Evolutionary conservation across 345 rosid species (phyloP).

Genomic region (Brassica cretica): DNA sequence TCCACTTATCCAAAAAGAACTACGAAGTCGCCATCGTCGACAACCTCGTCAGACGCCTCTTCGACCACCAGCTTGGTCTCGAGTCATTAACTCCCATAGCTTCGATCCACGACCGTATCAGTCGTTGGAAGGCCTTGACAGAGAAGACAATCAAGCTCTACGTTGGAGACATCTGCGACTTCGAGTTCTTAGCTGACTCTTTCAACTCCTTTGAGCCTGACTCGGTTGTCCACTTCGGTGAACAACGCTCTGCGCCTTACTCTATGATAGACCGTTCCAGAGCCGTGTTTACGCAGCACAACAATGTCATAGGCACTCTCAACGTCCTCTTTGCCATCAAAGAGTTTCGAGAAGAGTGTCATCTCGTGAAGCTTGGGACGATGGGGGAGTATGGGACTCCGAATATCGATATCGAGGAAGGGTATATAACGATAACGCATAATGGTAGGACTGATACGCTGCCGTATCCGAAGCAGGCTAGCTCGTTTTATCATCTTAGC

Average conservation of each 20-base stretch:
- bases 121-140: constrained; percentile 83
- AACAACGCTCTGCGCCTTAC: constrained; percentile 95
- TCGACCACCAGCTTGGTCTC: constrained; percentile 92
- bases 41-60: constrained; percentile 80
- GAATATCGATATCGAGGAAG: constrained; percentile 98
- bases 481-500: constrained; percentile 98
- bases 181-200: constrained; percentile 80
- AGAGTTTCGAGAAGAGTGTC: constrained; percentile 85
- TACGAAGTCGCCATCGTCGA: constrained; percentile 85
- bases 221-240: constrained; percentile 90
- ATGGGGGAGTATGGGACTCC: constrained; percentile 99
- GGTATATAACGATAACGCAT: constrained; percentile 87
- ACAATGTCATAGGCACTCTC: constrained; percentile 92
- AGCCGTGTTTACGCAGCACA: constrained; percentile 87
- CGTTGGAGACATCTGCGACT: constrained; percentile 92
- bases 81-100: constrained; percentile 85
- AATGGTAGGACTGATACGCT: constrained; percentile 92
- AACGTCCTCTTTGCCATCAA: constrained; percentile 95
- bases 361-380: constrained; percentile 92
- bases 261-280: constrained; percentile 96
- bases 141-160: constrained; percentile 79
- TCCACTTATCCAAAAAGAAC: constrained; percentile 81
- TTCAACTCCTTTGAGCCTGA: constrained; percentile 91
- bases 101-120: constrained; percentile 77
- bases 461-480: constrained; percentile 98